These are phyloP conservation scores for Trichomonas vaginalis DNA, from an alignment of 208 protist species.

Conservation along the genomic window DNA sequence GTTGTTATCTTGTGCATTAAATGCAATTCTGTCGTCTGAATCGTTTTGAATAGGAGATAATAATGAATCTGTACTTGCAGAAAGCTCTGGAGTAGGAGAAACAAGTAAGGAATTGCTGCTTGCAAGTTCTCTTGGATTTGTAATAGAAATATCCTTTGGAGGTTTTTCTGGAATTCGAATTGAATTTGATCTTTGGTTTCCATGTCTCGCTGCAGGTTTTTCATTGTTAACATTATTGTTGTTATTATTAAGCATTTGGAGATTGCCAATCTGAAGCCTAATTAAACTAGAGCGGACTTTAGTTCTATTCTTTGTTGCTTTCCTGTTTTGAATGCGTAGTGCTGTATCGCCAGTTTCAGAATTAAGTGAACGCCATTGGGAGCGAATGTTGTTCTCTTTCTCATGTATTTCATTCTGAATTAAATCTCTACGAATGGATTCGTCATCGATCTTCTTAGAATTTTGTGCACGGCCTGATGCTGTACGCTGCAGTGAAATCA, in stretches of 20 bases:
- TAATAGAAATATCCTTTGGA: too few relatives aligned
- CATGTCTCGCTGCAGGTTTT: too few relatives aligned
- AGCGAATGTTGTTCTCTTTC: background rate
- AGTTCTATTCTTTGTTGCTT: background rate
- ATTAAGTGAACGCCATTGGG: background rate
- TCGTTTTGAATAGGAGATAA: too few relatives aligned
- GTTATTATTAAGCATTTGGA: background rate
- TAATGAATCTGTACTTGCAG: too few relatives aligned
- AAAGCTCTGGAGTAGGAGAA: too few relatives aligned
- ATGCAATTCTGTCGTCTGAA: too few relatives aligned
- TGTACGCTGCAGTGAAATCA: background rate
- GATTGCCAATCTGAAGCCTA: background rate
- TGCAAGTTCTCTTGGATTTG: too few relatives aligned
- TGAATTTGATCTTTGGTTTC: background rate
- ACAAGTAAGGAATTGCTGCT: too few relatives aligned
- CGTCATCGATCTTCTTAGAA: background rate
- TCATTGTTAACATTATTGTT: too few relatives aligned
- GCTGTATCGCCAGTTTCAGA: background rate
- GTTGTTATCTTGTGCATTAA: background rate
- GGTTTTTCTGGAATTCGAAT: background rate
- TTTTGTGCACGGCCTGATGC: background rate
- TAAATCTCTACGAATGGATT: background rate
- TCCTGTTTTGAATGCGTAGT: background rate
- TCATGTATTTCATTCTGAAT: background rate
- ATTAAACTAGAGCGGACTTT: background rate